Evolutionary conservation across 495 filamentous ascomycete genomes (phyloP).

Genomic region (Acidiella bohemica): DNA sequence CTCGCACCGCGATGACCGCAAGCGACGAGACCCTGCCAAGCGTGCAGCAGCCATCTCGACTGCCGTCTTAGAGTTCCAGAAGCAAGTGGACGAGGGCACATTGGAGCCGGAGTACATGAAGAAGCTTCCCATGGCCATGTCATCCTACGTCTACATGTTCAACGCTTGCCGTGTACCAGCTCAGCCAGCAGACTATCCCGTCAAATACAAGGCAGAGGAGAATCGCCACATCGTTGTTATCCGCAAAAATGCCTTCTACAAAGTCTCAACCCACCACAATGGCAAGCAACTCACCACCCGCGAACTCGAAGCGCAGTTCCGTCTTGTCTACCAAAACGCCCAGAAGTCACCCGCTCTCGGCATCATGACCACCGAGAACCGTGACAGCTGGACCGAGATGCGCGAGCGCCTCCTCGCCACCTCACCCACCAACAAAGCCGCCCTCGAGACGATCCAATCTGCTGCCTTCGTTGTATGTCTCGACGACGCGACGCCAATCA

Average conservation of each 20-base stretch:
- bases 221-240: slow-evolving; percentile 79
- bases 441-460: slow-evolving; percentile 73
- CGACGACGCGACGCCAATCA: slow-evolving; percentile 84
- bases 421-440: slow-evolving; percentile 58
- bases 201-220: slow-evolving; percentile 61
- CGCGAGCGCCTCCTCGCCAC: slow-evolving; percentile 63
- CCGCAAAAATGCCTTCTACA: slow-evolving; percentile 95
- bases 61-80: slow-evolving; percentile 82
- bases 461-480: slow-evolving; percentile 87
- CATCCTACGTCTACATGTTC: slow-evolving; percentile 98
- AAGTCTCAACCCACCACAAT: slow-evolving; percentile 59
- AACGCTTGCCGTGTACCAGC: slow-evolving; percentile 81
- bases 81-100: slow-evolving; percentile 65
- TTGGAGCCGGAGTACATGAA: slow-evolving; percentile 98
- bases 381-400: slow-evolving; percentile 79
- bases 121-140: slow-evolving; percentile 89
- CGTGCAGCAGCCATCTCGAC: slow-evolving; percentile 83
- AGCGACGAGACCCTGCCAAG: slow-evolving; percentile 75
- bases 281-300: slow-evolving; percentile 71
- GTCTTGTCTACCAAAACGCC: slow-evolving; percentile 67
- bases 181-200: slow-evolving; percentile 64
- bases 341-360: slow-evolving; percentile 62
- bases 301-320: slow-evolving; percentile 82
- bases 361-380: slow-evolving; percentile 77
- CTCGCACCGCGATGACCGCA: slow-evolving; percentile 86